Conservation (phyloP, 2,329 filamentous ascomycete species). For the Cryphonectria nitschkei region DNA sequence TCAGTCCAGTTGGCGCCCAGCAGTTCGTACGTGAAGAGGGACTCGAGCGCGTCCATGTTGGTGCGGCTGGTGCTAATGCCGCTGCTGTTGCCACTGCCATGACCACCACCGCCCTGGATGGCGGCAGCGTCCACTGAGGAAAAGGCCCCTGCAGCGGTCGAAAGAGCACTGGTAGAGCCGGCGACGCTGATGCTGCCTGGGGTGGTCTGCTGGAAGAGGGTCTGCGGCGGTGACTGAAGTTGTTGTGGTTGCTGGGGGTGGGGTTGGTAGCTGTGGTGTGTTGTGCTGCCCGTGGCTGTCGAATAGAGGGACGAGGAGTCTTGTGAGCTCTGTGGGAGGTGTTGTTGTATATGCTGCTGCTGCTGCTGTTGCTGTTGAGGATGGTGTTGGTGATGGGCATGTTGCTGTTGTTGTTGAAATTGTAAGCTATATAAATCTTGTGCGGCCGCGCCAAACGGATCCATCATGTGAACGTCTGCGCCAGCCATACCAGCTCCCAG, state of each 20-base stretch:
- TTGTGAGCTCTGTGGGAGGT: slow-evolving; percentile 14
- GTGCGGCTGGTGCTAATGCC: slow-evolving; percentile 44
- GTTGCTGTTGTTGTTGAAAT: slow-evolving; percentile 13
- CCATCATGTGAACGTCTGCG: slow-evolving; percentile 5
- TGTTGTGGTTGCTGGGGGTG: slow-evolving; percentile 15
- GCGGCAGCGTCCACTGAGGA: background rate
- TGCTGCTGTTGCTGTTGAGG: slow-evolving; percentile 2
- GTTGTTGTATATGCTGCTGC: slow-evolving; percentile 17
- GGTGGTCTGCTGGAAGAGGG: slow-evolving; percentile 9
- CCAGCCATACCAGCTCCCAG: background rate
- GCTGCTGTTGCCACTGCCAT: background rate
- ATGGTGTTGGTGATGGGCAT: slow-evolving; percentile 8
- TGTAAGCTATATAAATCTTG: slow-evolving; percentile 7
- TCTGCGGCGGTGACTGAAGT: slow-evolving; percentile 2
- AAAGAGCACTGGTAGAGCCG: slow-evolving; percentile 5
- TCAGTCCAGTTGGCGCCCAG: slow-evolving; percentile 58
- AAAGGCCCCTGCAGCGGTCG: slow-evolving; percentile 28
- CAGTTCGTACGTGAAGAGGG: slow-evolving; percentile 56
- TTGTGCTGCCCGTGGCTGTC: slow-evolving; percentile 15
- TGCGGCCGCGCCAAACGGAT: slow-evolving; percentile 8
- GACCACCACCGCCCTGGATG: too few species aligned
- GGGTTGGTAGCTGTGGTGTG: background rate
- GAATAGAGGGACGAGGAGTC: slow-evolving; percentile 15
- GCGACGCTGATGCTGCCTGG: slow-evolving; percentile 2
- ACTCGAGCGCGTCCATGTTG: slow-evolving; percentile 61